phyloP scores from a whole-genome alignment of 257 asterid genomes.

The Fraxinus americana region DNA sequence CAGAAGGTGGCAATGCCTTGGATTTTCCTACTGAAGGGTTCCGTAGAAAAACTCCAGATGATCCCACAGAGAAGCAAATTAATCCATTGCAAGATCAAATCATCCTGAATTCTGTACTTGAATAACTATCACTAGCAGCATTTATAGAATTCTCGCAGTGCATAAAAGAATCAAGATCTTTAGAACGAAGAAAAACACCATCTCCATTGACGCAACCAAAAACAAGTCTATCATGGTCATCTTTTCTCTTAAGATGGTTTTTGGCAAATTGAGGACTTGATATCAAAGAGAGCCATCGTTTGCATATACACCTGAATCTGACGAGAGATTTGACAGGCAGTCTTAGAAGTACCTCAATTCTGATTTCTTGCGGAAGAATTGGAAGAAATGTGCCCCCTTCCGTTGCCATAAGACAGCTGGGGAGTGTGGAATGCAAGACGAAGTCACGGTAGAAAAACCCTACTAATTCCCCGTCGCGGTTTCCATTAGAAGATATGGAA shows the following conservation, averaged over 20 bases:
- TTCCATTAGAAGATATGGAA: too few relatives aligned
- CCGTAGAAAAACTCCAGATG: slow-evolving; percentile 27
- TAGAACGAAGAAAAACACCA: slow-evolving; percentile 2
- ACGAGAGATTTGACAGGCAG: slow-evolving; percentile 23
- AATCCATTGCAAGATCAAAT: slow-evolving; percentile 39
- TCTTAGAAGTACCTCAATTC: slow-evolving; percentile 16
- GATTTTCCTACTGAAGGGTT: slow-evolving; percentile 30
- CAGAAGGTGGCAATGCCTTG: slow-evolving; percentile 21
- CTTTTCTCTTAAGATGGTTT: neutral
- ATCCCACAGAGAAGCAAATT: slow-evolving; percentile 26
- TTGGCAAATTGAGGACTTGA: slow-evolving; percentile 7
- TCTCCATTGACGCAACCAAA: neutral
- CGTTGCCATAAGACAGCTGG: too few relatives aligned
- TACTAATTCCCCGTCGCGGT: too few relatives aligned
- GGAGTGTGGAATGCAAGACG: too few relatives aligned
- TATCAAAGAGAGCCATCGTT: neutral
- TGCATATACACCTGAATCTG: neutral
- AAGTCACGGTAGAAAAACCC: too few relatives aligned
- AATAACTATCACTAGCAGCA: slow-evolving; percentile 5
- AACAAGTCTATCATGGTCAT: neutral
- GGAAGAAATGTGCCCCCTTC: neutral
- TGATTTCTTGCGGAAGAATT: slow-evolving; percentile 14
- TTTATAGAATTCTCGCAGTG: neutral
- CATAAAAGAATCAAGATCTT: slow-evolving; percentile 13
- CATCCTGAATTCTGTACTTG: neutral